These are phyloP conservation scores for Psilocybe mexicana DNA, from an alignment of 1,284 basidiomycete genomes.

Conservation along the genomic window DNA sequence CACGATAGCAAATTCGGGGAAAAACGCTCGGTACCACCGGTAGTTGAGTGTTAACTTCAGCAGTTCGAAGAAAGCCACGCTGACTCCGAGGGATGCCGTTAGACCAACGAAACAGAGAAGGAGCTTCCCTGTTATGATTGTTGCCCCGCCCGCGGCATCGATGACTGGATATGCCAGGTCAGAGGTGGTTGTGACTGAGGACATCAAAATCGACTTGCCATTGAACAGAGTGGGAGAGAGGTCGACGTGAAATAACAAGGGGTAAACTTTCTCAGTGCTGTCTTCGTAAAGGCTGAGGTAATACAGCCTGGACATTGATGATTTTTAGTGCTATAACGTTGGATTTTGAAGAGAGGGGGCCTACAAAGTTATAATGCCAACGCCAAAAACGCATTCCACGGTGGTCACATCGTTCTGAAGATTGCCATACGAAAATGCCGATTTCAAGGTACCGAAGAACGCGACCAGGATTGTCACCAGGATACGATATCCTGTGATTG, in stretches of 20 bases:
- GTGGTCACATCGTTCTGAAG: background rate
- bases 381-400: slow-evolving; percentile 12
- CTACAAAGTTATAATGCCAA: slow-evolving; percentile 1
- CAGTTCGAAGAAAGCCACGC: background rate
- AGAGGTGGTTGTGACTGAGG: background rate
- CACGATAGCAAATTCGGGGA: background rate
- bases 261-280: background rate
- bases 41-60: background rate
- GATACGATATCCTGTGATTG: slow-evolving; percentile 14
- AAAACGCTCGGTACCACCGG: background rate
- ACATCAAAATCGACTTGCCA: background rate
- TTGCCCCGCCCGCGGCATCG: no score
- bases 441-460: slow-evolving; percentile 8
- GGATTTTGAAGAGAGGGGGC: background rate
- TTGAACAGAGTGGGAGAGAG: background rate
- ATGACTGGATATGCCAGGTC: background rate
- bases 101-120: background rate
- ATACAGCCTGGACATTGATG: background rate
- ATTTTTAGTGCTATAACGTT: background rate
- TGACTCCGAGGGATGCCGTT: background rate
- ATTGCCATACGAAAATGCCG: slow-evolving; percentile 2
- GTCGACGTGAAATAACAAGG: background rate
- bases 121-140: no score
- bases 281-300: background rate
- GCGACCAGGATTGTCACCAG: slow-evolving; percentile 5